These are phyloP conservation scores for Hypomyces rosellus DNA, from an alignment of 2,329 filamentous ascomycete genomes.

Conservation along the genomic window DNA sequence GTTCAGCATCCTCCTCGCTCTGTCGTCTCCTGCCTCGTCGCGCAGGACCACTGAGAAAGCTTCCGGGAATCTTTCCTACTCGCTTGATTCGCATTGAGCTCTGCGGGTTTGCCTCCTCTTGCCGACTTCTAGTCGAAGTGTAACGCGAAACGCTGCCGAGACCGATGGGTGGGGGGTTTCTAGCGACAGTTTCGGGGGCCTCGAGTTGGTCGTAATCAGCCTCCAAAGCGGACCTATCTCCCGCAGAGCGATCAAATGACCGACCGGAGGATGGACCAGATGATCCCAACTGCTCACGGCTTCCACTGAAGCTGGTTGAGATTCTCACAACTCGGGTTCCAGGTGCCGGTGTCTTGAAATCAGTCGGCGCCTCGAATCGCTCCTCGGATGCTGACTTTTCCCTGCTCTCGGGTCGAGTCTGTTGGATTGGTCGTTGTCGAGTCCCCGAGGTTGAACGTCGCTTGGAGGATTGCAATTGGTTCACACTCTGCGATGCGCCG, in stretches of 20 bases:
- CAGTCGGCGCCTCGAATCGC: constrained; percentile 27
- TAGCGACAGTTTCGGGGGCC: constrained; percentile 43
- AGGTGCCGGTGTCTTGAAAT: constrained; percentile 50
- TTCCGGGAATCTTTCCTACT: constrained; percentile 67
- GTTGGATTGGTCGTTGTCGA: constrained; percentile 24
- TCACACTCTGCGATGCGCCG: constrained; percentile 40
- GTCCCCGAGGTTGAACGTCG: constrained; percentile 43
- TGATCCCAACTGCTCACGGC: constrained; percentile 31
- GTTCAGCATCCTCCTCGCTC: constrained; percentile 59
- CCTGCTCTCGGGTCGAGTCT: constrained; percentile 34
- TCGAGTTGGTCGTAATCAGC: constrained; percentile 39
- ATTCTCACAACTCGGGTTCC: constrained; percentile 50
- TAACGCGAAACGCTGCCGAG: constrained; percentile 50
- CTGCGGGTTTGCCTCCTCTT: constrained; percentile 57
- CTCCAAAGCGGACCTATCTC: constrained; percentile 31
- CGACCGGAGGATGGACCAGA: constrained; percentile 31
- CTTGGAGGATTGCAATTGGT: constrained; percentile 34
- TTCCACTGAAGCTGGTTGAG: constrained; percentile 44
- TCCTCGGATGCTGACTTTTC: constrained; percentile 36
- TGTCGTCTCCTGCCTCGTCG: constrained; percentile 63
- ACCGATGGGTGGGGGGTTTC: constrained; percentile 36
- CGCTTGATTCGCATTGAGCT: constrained; percentile 74
- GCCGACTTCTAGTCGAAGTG: constrained; percentile 43
- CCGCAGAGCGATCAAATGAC: constrained; percentile 28
- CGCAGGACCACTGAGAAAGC: constrained; percentile 73